phyloP scores from a whole-genome alignment of 257 asterid genomes.

The Apocynum venetum region DNA sequence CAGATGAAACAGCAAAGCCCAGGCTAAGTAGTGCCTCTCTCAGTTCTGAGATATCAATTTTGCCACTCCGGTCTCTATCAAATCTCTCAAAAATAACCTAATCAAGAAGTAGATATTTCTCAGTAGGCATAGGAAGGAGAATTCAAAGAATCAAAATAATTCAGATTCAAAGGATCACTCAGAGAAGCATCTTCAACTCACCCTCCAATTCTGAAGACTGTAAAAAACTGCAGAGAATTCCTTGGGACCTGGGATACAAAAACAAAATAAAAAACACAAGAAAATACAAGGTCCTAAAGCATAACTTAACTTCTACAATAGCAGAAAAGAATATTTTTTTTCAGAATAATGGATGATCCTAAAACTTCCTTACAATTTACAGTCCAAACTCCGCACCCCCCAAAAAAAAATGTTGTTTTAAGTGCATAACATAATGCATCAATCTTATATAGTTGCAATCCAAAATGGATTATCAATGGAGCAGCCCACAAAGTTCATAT shows the following conservation, averaged over 20 bases:
- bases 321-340: too few species aligned
- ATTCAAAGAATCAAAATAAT: neutral
- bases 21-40: conserved; percentile 84
- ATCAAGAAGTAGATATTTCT: conserved; percentile 14
- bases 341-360: too few species aligned
- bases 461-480: neutral
- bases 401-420: neutral
- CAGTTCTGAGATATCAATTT: conserved; percentile 67
- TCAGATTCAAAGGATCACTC: neutral
- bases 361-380: too few species aligned
- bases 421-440: neutral
- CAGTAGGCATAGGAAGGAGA: conserved; percentile 12
- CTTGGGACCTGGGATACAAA: conserved; percentile 60
- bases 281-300: conserved; percentile 4
- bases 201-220: conserved; percentile 98
- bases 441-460: neutral
- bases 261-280: neutral
- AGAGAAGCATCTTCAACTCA: conserved; percentile 32
- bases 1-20: conserved; percentile 74
- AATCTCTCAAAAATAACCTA: conserved; percentile 82
- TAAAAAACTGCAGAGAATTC: conserved; percentile 75
- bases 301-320: neutral
- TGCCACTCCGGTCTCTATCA: conserved; percentile 87
- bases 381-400: too few species aligned
- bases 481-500: neutral